Base-by-base conservation (phyloP, 1,284 basidiomycete genomes). In the Rhodotorula sp. region DNA sequence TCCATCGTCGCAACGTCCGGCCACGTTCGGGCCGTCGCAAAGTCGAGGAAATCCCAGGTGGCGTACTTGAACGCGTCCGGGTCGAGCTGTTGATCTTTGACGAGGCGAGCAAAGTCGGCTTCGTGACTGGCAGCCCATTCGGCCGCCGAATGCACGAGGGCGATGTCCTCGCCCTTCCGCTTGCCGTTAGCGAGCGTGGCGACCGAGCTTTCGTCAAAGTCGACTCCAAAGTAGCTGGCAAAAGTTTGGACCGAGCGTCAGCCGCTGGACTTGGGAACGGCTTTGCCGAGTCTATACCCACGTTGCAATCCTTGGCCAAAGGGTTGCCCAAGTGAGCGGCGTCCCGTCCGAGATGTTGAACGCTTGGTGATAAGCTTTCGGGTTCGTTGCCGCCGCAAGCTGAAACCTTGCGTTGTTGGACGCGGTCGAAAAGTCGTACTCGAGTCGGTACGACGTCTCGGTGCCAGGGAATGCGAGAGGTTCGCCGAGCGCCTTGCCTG, bases 21-120 rank as follows among this genome's bases (percentile, higher is more conserved):
- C 64, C 68, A 65, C 14, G 64, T 63, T 2, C 68, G 46, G 3
- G 47, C 34, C 47, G 60, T 56, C 23, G n/a, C 67, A 23, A 58
- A 62, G n/a, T 68, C 59, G 61, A 68, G 67, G 56, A 68, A 68
- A 56, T 54, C 43, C 66, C 67, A 68, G 7, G 67, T 68, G 31
- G 67, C 67, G 46, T 63, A 63, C 20, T 62, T n/a, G 23, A 46
- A 58, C 3, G 54, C 56, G 26, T 58, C 46, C n/a, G 59, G 26
- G 56, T 58, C 46, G 46, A 68, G 48, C 2, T 26, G 23, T 23
- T 63, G 20, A 31, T 48, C 49, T 29, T 56, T 23, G 43, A 58
- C 57, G n/a, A 63, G 39, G 10, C 14, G 10, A 20, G 52, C n/a
- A 15, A 59, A 56, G 23, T 29, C 51, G 26, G 31, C 16, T 7